Conservation (phyloP, 768 basidiomycete genomes). For the Gymnopilus dilepis region DNA sequence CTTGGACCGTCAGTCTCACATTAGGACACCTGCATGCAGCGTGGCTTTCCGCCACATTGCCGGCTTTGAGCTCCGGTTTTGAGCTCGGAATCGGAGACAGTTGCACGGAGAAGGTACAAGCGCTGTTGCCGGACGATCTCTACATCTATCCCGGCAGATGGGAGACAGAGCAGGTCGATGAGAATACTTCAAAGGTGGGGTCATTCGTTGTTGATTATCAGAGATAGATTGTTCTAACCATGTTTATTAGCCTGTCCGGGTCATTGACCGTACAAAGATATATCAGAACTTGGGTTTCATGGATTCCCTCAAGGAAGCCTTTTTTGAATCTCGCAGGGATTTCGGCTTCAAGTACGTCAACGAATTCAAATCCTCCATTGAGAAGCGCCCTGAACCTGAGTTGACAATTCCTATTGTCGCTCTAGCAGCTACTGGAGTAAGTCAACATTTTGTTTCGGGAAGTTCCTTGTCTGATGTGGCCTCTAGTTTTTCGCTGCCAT, state of each 20-base stretch:
- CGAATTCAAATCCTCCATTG: not conserved
- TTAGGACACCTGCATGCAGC: not conserved
- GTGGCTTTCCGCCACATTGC: not conserved
- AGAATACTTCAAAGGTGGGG: not conserved
- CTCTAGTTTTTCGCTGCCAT: not conserved
- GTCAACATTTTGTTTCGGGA: not conserved
- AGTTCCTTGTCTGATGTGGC: not conserved
- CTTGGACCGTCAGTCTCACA: no score
- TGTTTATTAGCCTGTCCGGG: not conserved
- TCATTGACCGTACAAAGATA: not conserved
- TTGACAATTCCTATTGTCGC: not conserved
- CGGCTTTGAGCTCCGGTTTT: no score
- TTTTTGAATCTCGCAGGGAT: not conserved
- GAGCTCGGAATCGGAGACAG: not conserved
- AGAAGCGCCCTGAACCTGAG: no score
- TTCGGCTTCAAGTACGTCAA: not conserved
- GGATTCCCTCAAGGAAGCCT: not conserved
- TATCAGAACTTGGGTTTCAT: constrained; percentile 1
- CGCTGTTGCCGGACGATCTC: not conserved
- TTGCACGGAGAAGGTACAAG: not conserved
- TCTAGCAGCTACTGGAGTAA: not conserved
- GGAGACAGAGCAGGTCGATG: not conserved
- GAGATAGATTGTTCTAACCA: not conserved
- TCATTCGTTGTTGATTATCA: not conserved
- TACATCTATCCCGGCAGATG: no score